A percentile compares a stretch with the other conserved stretches of the same genome.
Conservation (phyloP, 768 basidiomycete genomes). For the Floccularia luteovirens region DNA sequence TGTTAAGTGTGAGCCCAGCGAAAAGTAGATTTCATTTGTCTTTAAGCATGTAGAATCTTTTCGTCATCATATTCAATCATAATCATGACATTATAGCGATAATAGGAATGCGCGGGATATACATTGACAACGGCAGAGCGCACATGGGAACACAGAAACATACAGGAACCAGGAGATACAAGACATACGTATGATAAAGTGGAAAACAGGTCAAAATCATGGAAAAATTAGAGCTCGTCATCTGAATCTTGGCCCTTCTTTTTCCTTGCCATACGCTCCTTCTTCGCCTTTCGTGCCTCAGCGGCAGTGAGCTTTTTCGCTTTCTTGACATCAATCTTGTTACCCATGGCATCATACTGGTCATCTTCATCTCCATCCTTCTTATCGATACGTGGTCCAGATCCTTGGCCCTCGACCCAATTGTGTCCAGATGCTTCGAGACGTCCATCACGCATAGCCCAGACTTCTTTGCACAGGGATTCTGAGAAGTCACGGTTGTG, state of each 20-base stretch:
- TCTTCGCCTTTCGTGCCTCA: conserved; percentile 91
- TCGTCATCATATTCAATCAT: no score
- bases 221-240: conserved; percentile 44
- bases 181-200: no score
- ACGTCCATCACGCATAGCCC: conserved; percentile 98
- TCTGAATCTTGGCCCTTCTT: conserved; percentile 83
- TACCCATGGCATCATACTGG: conserved; percentile 95
- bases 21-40: no score
- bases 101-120: no score
- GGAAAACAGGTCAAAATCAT: no score
- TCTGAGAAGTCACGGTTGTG: conserved; percentile 99
- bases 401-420: conserved; percentile 99
- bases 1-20: no score
- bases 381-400: conserved; percentile 93
- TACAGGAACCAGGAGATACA: no score
- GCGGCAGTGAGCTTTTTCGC: conserved; percentile 75
- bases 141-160: no score
- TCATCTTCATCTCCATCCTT: conserved; percentile 86
- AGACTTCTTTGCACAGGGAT: conserved; percentile 95
- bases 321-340: conserved; percentile 88
- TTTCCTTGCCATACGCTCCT: conserved; percentile 88
- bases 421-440: conserved; percentile 98
- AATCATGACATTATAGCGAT: no score
- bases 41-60: no score
- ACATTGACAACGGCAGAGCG: no score